phyloP scores from a whole-genome alignment of 345 rosid genomes.

The Gossypium thurberi region DNA sequence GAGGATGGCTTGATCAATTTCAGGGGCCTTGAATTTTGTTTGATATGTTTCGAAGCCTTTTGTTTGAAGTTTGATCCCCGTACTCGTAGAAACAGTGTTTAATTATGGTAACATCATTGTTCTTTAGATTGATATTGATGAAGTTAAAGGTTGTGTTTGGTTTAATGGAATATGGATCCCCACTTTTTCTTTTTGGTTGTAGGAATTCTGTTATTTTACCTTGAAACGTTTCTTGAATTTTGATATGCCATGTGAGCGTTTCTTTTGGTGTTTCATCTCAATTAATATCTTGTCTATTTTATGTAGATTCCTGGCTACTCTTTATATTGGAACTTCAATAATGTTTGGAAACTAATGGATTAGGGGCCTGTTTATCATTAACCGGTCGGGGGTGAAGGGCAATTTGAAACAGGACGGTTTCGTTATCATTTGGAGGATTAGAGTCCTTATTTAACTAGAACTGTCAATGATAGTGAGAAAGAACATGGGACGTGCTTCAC shows the following conservation, averaged over 20 bases:
- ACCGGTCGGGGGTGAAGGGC: neutral
- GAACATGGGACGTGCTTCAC: conserved; percentile 52
- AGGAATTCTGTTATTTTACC: neutral
- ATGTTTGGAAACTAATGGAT: neutral
- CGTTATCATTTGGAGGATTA: neutral
- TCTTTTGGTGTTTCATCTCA: neutral
- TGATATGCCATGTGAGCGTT: neutral
- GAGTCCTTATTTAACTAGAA: conserved; percentile 10
- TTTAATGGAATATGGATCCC: neutral
- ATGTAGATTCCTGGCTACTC: neutral
- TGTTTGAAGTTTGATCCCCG: neutral
- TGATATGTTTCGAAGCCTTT: neutral
- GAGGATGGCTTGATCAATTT: neutral
- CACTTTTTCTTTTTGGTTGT: neutral
- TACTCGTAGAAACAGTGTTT: neutral
- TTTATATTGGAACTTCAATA: neutral
- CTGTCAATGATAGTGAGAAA: conserved; percentile 29
- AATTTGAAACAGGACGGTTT: neutral
- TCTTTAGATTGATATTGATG: neutral
- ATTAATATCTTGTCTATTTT: neutral
- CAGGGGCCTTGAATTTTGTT: neutral
- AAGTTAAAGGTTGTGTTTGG: neutral
- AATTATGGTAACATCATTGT: neutral
- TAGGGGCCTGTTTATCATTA: neutral
- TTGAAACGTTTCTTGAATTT: neutral